phyloP scores from a whole-genome alignment of 768 basidiomycete genomes.

The Kwoniella europaea region DNA sequence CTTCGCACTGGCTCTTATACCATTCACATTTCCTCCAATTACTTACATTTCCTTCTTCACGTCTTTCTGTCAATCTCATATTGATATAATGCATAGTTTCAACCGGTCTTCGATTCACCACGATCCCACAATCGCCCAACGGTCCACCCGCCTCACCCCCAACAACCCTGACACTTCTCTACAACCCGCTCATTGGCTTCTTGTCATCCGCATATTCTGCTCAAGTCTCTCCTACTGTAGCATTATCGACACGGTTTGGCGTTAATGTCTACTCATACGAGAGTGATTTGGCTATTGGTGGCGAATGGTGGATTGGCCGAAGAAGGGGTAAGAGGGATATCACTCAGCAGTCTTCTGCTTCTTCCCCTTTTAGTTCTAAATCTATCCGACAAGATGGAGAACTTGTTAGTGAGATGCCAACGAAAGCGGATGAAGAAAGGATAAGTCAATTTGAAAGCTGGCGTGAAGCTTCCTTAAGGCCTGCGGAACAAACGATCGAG shows the following conservation, averaged over 20 bases:
- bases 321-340: slow-evolving; percentile 49
- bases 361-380: not conserved
- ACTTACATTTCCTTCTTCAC: too few relatives aligned
- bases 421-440: slow-evolving; percentile 5
- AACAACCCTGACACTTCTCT: slow-evolving; percentile 89
- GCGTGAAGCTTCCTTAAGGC: slow-evolving; percentile 23
- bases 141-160: slow-evolving; percentile 68
- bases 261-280: slow-evolving; percentile 97
- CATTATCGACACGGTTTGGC: slow-evolving; percentile 84
- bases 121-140: slow-evolving; percentile 67
- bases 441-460: slow-evolving; percentile 12
- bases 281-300: slow-evolving; percentile 93
- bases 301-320: slow-evolving; percentile 91
- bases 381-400: not conserved
- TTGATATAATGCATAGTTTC: slow-evolving; percentile 66
- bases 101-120: slow-evolving; percentile 91
- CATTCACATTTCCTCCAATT: not conserved
- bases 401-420: not conserved
- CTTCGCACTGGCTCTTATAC: not conserved
- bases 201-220: slow-evolving; percentile 89
- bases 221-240: slow-evolving; percentile 79
- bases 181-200: slow-evolving; percentile 96
- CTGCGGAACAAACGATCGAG: not conserved
- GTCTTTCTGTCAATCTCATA: too few relatives aligned
- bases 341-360: not conserved